phyloP scores from a whole-genome alignment of 1,284 basidiomycete genomes.

The Apiotrichum domesticum region DNA sequence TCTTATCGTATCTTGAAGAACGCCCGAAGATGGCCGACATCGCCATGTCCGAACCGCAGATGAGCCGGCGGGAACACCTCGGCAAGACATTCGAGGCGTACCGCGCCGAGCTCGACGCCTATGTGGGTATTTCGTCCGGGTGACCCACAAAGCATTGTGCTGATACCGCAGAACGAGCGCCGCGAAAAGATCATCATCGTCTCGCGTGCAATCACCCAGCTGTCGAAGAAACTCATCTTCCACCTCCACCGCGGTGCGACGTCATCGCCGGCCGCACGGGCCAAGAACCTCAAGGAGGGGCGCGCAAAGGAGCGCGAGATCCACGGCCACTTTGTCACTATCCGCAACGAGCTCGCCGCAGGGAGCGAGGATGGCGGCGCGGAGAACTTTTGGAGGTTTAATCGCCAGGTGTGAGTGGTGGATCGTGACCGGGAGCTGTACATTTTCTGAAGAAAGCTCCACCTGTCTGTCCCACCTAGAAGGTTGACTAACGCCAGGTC shows the following conservation, averaged over 20 bases:
- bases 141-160: neutral
- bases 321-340: constrained; percentile 57
- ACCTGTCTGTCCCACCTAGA: neutral
- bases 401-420: constrained; percentile 60
- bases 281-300: constrained; percentile 51
- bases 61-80: constrained; percentile 32
- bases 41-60: constrained; percentile 12
- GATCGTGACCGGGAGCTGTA: too few relatives aligned
- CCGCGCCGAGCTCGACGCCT: constrained; percentile 38
- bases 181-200: constrained; percentile 46
- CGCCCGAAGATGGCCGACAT: constrained; percentile 20
- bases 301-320: constrained; percentile 67
- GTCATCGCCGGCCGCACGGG: constrained; percentile 32
- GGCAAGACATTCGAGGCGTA: constrained; percentile 39
- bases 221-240: constrained; percentile 95
- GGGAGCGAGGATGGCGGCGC: constrained; percentile 46
- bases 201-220: constrained; percentile 74
- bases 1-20: neutral
- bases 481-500: constrained; percentile 26
- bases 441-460: too few relatives aligned
- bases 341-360: constrained; percentile 58
- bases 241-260: constrained; percentile 70
- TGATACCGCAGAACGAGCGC: constrained; percentile 38
- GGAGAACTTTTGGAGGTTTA: constrained; percentile 67
- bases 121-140: constrained; percentile 23